Evolutionary conservation across 2,329 filamentous ascomycete species (phyloP), one percentile per base, ranked within the genome.

Genomic region (Septoria linicola): DNA sequence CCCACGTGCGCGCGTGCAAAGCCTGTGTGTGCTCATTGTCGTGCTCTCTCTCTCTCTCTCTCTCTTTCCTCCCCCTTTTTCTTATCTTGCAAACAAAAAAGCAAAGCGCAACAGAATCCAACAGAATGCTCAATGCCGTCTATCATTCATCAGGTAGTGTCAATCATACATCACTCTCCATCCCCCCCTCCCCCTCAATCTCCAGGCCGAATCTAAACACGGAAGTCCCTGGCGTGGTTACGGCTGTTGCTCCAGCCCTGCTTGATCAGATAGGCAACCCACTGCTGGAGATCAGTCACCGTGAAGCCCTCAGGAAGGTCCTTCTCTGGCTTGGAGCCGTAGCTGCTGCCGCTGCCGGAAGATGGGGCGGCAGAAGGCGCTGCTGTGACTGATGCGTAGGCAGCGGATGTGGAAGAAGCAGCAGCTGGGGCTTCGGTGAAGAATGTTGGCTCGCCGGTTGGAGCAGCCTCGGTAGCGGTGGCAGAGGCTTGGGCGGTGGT

Each of bases 181-280:
- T n/a, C n/a, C n/a, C n/a, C n/a, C n/a, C n/a, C n/a, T n/a, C n/a
- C n/a, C n/a, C n/a, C n/a, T n/a, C n/a, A n/a, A n/a, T n/a, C n/a
- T n/a, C n/a, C n/a, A n/a, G n/a, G n/a, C n/a, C n/a, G n/a, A n/a
- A n/a, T n/a, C n/a, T 37, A 36, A 20, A 19, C 52, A 32, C 30
- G 14, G 41, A 61, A 55, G 34, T 61, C 55, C 19, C 58, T 52
- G 14, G 56, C 55, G 42, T 61, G 59, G n/a, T 44, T 43, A n/a
- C 52, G 40, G 41, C 58, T 52, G 14, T 27, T 46, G 25, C 44
- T 47, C 52, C 50, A 58, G 27, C 49, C 41, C 53, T 63, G 41
- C 45, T 55, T 50, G 37, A 64, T 42, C 23, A 65, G 43, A 55
- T 62, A 64, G 30, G 59, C 51, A 14, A 64, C 57, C 63, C 61